A percentile compares a stretch with the other conserved stretches of the same genome.
Evolutionary conservation across 139 green algal species (phyloP).

Genomic region (Picochlorum sp.): DNA sequence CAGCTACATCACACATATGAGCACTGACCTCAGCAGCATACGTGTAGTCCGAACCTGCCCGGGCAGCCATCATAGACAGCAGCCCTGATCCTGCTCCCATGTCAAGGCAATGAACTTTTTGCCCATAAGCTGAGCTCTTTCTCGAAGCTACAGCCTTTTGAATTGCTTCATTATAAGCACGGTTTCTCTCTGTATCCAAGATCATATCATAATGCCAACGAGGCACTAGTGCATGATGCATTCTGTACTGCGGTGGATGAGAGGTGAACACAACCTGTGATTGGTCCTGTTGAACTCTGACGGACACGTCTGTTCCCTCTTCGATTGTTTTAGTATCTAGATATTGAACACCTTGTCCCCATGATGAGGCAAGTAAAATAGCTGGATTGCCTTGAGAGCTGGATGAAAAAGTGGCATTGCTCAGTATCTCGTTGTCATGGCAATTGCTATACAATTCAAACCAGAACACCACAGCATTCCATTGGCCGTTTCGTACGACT

Average conservation of each 20-base stretch:
- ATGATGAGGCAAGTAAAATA: constrained; percentile 15
- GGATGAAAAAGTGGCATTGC: neutral
- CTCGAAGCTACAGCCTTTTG: neutral
- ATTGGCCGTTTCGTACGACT: constrained; percentile 19
- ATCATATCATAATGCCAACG: constrained; percentile 87
- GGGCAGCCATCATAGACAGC: constrained; percentile 68
- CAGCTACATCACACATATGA: constrained; percentile 63
- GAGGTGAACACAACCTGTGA: constrained; percentile 39
- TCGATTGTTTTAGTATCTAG: constrained; percentile 22
- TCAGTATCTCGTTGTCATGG: neutral
- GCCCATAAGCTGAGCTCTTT: neutral
- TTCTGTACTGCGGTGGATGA: constrained; percentile 17
- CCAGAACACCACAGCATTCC: constrained; percentile 69
- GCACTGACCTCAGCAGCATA: constrained; percentile 39
- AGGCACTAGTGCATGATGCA: constrained; percentile 52
- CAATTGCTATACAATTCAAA: constrained; percentile 35
- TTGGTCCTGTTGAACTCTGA: constrained; percentile 40
- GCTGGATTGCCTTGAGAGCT: neutral
- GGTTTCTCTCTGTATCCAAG: constrained; percentile 54
- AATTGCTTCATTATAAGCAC: constrained; percentile 59
- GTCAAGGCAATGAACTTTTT: constrained; percentile 44
- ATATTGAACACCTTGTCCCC: constrained; percentile 46
- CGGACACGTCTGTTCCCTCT: neutral
- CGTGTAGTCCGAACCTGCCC: constrained; percentile 45
- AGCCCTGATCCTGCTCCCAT: constrained; percentile 62